Evolutionary conservation across 345 rosid genomes (phyloP), one percentile per base, ranked within the genome.

Genomic region (Citrus glauca): DNA sequence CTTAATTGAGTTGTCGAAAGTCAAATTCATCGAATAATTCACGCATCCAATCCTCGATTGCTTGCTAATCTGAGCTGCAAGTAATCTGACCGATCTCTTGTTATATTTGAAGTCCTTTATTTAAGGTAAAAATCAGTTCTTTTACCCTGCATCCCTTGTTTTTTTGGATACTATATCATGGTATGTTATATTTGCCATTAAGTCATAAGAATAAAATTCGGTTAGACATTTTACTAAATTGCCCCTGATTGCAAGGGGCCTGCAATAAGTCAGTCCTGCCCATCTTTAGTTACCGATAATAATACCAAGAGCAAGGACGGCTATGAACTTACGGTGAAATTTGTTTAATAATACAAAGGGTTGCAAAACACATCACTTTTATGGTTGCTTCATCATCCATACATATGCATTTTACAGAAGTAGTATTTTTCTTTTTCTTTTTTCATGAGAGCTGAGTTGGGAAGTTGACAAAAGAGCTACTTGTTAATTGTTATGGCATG

Each of bases 71-170:
- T 64, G 53, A 53, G 56, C 69, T 55, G 6, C 55, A 61, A 48
- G 50, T 69, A 77, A 45, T 76, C 68, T 71, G 42, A 72, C 79
- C 74, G 48, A 64, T 77, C 78, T 56, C 37, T 63, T 27, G 77
- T 55, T 74, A 60, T 33, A 77, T 76, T 59, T 74, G 75, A 75
- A 82, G 67, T n/a, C 28, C n/a, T 19, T 76, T 78, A 77, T 45
- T 62, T 74, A 68, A 82, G 84, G 86, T 86, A 81, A 37, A 74
- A 72, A 13, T 61, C 66, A 57, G 25, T 32, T 16, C 32, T 45
- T 45, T 4, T 63, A 28, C 59, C 69, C 1, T 4, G 45, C 50
- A 40, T 63, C n/a, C 19, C 20, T 42, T 71, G 4, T 45, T 45
- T 3, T 11, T 45, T 11, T 45, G 14, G 16, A 16, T 71, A 9